phyloP scores from a whole-genome alignment of 768 basidiomycete species.

The Mycena metata region DNA sequence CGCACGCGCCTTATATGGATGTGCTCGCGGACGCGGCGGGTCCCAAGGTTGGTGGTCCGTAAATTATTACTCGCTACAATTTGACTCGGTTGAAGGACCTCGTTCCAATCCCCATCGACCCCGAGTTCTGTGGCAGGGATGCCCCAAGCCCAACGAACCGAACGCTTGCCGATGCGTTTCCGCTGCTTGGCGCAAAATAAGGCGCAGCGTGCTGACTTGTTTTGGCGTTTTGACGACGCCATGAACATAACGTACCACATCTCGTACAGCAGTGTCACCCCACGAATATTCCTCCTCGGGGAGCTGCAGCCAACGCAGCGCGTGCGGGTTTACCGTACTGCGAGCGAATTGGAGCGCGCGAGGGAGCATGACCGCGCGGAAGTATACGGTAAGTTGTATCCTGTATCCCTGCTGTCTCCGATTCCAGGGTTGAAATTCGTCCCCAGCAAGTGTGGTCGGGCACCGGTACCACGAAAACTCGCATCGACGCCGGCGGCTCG shows the following conservation, averaged over 20 bases:
- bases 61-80: too few species aligned
- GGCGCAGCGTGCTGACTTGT: background rate
- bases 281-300: background rate
- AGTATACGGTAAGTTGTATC: background rate
- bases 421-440: background rate
- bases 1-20: slow-evolving; percentile 4
- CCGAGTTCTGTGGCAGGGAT: background rate
- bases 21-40: slow-evolving; percentile 1
- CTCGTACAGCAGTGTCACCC: slow-evolving; percentile 1
- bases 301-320: background rate
- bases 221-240: background rate
- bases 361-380: background rate
- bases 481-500: slow-evolving; percentile 3
- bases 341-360: background rate
- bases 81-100: background rate
- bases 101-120: slow-evolving; percentile 6
- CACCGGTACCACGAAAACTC: background rate
- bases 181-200: too few species aligned
- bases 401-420: background rate
- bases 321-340: background rate
- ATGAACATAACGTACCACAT: slow-evolving; percentile 22
- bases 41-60: slow-evolving; percentile 1
- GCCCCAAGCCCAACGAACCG: background rate
- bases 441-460: background rate
- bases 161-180: background rate